phyloP scores from a whole-genome alignment of 306 rosid genomes.

The Fragaria ananassa region DNA sequence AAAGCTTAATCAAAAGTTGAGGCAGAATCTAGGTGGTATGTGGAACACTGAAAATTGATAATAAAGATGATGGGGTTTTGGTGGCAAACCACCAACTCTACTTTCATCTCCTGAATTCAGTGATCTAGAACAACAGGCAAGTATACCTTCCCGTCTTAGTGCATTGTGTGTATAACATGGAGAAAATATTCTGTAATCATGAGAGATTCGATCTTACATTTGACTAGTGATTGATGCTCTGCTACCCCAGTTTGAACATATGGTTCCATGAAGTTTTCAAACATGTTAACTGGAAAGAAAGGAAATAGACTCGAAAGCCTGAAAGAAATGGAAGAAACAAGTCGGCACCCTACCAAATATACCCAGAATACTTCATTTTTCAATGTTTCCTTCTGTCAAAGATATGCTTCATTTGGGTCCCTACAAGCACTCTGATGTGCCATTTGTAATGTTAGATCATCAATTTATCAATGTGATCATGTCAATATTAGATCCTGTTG shows the following conservation, averaged over 20 bases:
- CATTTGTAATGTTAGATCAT: not conserved
- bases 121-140: not conserved
- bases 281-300: conserved; percentile 3
- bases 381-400: not conserved
- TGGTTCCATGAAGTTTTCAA: not conserved
- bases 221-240: not conserved
- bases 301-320: not conserved
- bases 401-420: not conserved
- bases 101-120: not conserved
- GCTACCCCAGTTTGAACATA: not conserved
- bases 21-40: not conserved
- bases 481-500: not conserved
- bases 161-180: not conserved
- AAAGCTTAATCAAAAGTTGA: not conserved
- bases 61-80: not conserved
- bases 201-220: not conserved
- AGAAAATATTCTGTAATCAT: not conserved
- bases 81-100: conserved; percentile 7
- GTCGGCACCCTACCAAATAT: not conserved
- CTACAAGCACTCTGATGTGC: not conserved
- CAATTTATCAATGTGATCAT: too few relatives aligned
- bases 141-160: not conserved
- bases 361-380: not conserved
- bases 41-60: not conserved
- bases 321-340: not conserved